These are phyloP conservation scores for Fusarium buharicum DNA, from an alignment of 2,329 filamentous ascomycete genomes.

Conservation along the genomic window DNA sequence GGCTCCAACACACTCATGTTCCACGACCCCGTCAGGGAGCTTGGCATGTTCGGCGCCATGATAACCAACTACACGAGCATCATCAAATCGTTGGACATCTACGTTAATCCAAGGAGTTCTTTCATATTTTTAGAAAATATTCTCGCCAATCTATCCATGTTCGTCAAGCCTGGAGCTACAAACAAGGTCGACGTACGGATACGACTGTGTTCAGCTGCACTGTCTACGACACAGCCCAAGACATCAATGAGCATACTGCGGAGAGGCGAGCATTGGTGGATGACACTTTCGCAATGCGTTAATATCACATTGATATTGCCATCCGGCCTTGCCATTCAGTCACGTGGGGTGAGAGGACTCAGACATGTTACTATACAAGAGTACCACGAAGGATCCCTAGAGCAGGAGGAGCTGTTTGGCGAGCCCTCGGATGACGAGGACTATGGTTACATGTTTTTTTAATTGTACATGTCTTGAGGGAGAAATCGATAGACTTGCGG, in stretches of 20 bases:
- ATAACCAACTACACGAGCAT: neutral
- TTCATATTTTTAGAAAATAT: no score
- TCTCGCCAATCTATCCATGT: no score
- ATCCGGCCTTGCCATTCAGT: no score
- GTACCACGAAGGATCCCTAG: no score
- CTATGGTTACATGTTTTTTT: neutral
- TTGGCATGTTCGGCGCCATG: no score
- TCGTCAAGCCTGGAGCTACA: no score
- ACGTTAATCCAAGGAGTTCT: neutral
- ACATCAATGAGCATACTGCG: neutral
- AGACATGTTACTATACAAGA: no score
- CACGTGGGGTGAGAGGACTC: no score
- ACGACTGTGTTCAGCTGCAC: neutral
- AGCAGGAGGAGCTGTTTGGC: neutral
- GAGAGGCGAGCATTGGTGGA: neutral
- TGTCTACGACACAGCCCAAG: neutral
- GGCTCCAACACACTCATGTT: neutral
- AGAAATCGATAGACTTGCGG: no score
- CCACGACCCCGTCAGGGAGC: no score
- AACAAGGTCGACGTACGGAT: neutral
- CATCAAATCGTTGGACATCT: neutral
- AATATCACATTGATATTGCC: neutral
- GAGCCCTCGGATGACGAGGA: neutral
- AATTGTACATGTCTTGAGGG: neutral
- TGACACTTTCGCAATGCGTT: neutral